These are phyloP conservation scores for Penicillium sp. DNA, from an alignment of 2,329 filamentous ascomycete genomes.

Conservation along the genomic window DNA sequence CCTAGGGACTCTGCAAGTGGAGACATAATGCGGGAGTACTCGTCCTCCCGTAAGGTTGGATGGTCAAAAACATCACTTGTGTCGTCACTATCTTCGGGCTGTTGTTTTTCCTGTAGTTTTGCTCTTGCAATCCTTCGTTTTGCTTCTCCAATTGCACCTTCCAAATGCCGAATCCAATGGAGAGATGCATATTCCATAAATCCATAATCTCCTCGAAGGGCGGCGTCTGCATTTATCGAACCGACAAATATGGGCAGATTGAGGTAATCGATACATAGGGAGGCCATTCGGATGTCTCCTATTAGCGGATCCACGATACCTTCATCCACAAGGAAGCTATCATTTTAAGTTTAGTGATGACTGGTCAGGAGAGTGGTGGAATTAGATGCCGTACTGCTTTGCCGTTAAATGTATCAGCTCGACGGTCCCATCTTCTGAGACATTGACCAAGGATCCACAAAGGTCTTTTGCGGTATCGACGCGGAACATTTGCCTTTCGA, in stretches of 20 bases:
- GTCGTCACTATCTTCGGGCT: conserved; percentile 3
- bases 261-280: conserved; percentile 3
- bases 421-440: conserved; percentile 5
- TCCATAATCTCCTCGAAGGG: conserved; percentile 1
- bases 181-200: conserved; percentile 5
- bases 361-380: no score
- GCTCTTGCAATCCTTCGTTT: background rate
- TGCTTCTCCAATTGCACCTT: background rate
- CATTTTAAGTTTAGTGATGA: background rate
- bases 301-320: background rate
- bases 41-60: conserved; percentile 2
- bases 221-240: background rate
- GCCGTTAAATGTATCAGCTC: conserved; percentile 3
- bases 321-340: conserved; percentile 5
- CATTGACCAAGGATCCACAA: conserved; percentile 3
- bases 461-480: conserved; percentile 3
- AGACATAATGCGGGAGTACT: background rate
- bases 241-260: conserved; percentile 3
- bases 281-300: conserved; percentile 3
- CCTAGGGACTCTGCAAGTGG: conserved; percentile 3
- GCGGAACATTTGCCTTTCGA: background rate
- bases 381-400: background rate
- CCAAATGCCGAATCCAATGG: conserved; percentile 5
- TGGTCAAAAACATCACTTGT: background rate
- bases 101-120: background rate